Conservation (phyloP, 2,329 filamentous ascomycete species). For the Penicillium sp. region DNA sequence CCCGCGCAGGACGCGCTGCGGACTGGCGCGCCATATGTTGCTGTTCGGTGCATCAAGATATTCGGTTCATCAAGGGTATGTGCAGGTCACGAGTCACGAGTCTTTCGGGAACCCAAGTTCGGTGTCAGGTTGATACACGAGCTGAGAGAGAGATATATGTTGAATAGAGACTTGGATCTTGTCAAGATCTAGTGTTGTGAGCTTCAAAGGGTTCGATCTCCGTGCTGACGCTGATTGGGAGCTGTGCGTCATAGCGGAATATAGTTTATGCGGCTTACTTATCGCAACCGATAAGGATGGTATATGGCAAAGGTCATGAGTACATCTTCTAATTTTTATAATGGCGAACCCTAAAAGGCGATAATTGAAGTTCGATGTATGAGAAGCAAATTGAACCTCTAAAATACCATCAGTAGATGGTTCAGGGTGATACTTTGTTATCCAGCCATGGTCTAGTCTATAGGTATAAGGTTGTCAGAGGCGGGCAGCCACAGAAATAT, state of each 20-base stretch:
- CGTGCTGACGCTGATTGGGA: slow-evolving; percentile 20
- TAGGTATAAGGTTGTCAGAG: too few relatives aligned
- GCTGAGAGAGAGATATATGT: background rate
- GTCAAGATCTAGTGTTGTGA: background rate
- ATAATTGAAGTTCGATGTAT: too few relatives aligned
- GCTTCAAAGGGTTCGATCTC: slow-evolving; percentile 15
- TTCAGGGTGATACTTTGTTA: too few relatives aligned
- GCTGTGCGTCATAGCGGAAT: slow-evolving; percentile 27
- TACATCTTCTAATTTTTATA: too few relatives aligned
- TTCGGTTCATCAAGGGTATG: background rate
- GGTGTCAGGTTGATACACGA: background rate
- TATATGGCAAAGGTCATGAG: background rate
- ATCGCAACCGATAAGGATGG: background rate
- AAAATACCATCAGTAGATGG: too few relatives aligned
- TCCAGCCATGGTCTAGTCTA: too few relatives aligned
- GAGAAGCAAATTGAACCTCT: too few relatives aligned
- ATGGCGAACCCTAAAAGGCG: too few relatives aligned
- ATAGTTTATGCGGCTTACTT: slow-evolving; percentile 8
- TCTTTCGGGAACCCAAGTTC: background rate
- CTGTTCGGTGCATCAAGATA: slow-evolving; percentile 22
- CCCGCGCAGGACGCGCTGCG: slow-evolving; percentile 26
- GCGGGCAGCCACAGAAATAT: too few relatives aligned
- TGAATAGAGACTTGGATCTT: background rate
- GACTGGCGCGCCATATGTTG: slow-evolving; percentile 32
- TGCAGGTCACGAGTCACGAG: slow-evolving; percentile 1